Evolutionary conservation across 306 rosid genomes (phyloP).

Genomic region (Vigna reflexopilosa): DNA sequence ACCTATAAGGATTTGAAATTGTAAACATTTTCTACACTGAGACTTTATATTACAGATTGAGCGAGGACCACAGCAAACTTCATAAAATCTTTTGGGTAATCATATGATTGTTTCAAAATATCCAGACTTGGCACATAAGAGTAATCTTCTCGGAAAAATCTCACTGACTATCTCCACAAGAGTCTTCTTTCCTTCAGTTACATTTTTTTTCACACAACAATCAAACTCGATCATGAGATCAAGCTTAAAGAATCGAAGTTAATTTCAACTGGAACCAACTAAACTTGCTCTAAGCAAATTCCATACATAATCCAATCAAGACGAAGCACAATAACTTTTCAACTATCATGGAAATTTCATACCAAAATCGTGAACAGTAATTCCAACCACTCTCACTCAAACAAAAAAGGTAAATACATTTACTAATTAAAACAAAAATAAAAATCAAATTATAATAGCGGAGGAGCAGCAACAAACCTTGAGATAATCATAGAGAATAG

Average conservation of each 20-base stretch:
- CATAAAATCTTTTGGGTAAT: too few relatives aligned
- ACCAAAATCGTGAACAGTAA: not conserved
- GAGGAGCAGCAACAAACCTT: conserved; percentile 53
- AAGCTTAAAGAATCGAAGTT: too few relatives aligned
- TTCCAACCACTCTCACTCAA: not conserved
- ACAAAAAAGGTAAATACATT: not conserved
- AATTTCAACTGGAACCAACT: too few relatives aligned
- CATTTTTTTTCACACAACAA: not conserved
- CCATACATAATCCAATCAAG: not conserved
- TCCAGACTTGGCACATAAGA: too few relatives aligned
- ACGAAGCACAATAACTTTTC: not conserved
- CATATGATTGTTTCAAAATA: too few relatives aligned
- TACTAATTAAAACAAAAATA: not conserved
- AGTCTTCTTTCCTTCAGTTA: too few relatives aligned
- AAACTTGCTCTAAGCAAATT: not conserved
- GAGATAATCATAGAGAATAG: conserved; percentile 88
- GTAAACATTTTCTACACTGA: not conserved
- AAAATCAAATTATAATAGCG: not conserved
- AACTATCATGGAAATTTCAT: not conserved
- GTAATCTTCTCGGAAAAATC: too few relatives aligned
- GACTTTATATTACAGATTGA: too few relatives aligned
- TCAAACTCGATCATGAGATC: too few relatives aligned
- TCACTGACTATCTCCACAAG: too few relatives aligned
- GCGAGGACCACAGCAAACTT: too few relatives aligned
- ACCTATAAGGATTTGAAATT: not conserved